Evolutionary conservation across 495 filamentous ascomycete species (phyloP), one percentile per base, ranked within the genome.

Genomic region (Trichoderma gamsii): DNA sequence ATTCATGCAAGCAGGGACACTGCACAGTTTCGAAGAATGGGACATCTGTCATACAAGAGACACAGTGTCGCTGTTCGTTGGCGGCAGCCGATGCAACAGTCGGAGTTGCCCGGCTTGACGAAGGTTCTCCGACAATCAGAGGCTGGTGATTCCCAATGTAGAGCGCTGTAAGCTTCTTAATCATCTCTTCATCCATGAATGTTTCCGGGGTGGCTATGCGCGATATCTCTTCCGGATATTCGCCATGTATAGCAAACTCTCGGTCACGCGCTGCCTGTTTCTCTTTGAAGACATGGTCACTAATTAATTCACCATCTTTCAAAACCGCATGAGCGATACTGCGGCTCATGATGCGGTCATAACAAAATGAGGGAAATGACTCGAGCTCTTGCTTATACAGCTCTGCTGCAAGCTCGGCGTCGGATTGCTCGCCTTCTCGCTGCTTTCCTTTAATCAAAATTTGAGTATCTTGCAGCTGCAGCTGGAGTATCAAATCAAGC

Each of bases 1-100:
- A 85, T 11, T 74, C 63, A 68, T 86, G 83, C 0, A 46, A 63
- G 63, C 81, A 85, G 2, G 72, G 74, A 56, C 67, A 70, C 1
- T 61, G 71, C 1, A 64, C 65, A 11, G 78, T 15, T 15, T 73
- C 27, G 21, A 8, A n/a, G 41, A 43, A 32, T 7, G 46, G 46
- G 15, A 13, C 18, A 16, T 51, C 18, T 18, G 46, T 18, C 46
- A 18, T 51, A 16, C 46, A 51, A 16, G 18, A 7, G 18, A 51
- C 6, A 51, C 46, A 51, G 5, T 4, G 46, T 51, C 46, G 46
- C 46, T 18, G 46, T 51, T 8, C 6, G n/a, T 4, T 51, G 46
- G 46, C 18, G 9, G 46, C 4, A 18, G 46, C 46, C 46, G 46
- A 51, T 51, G 5, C 15, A 16, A 7, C 15, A 18, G 46, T 13